Evolutionary conservation across 2,329 filamentous ascomycete genomes (phyloP), one percentile per base, ranked within the genome.

Genomic region (Colletotrichum noveboracense): DNA sequence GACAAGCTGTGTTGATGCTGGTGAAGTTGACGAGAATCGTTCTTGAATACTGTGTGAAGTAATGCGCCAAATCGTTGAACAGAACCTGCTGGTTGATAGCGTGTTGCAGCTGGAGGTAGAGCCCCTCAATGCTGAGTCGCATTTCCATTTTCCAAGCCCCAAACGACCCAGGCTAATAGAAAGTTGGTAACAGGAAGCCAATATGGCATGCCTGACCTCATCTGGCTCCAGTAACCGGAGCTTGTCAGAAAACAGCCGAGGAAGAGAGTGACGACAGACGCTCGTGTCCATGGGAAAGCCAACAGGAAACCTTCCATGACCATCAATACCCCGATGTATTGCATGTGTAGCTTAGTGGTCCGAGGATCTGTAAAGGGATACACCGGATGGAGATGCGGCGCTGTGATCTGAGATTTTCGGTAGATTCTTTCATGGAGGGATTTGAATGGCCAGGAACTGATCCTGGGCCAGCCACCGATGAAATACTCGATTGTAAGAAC

Each of bases 341-440:
- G 34, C 67, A 74, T 74, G 3, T 74, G 66, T 18, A 70, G 16
- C 26, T 56, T 70, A 1, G 36, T 74, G 5, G 28, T 74, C 5
- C 60, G 43, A 4, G 43, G 16, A 13, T 65, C 71, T 1, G 66
- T 71, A 21, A 74, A 74, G 21, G 71, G 66, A 26, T 70, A 74
- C 14, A 71, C 14, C 5, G 58, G 71, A 30, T 48, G 21, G 4
- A 74, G 48, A 13, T 70, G 60, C 12, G 71, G 71, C 13, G 71
- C 71, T 9, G 71, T 74, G 3, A 30, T 43, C n/a, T 71, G 71
- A 16, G 71, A 66, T 13, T 74, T 74, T 14, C 66, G 71, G 60
- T 74, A 74, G n/a, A 74, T 66, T 34, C 48, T 74, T 18, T 65
- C 28, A 4, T 74, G 71, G 13, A 74, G 71, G 4, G 66, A 56